Base-by-base conservation (phyloP, 805 yeast species). In the Hanseniaspora lachancei region DNA sequence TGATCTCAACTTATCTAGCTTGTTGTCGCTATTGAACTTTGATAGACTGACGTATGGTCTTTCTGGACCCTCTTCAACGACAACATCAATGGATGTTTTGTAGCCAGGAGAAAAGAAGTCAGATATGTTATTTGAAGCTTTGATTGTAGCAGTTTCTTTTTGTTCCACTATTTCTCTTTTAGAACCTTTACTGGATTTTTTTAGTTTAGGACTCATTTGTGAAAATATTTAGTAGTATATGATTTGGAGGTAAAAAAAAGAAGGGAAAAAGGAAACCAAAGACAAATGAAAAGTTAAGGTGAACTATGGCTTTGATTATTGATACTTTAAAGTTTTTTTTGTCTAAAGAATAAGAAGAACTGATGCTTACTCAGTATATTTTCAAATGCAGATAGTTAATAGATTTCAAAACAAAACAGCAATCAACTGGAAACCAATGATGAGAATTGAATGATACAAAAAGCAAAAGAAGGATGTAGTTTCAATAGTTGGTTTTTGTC, bases 11-110 rank as follows among this genome's bases (percentile, higher is more conserved):
- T 66, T 65, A 21, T 70, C 59, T 24, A 77, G 63, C 8, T 68
- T 61, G 1, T 68, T 66, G 6, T 34, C 50, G 5, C 21, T 34
- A 16, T 35, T 39, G 35, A 46, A 23, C 23, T 53, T 43, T 1
- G 79, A 68, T 5, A 84, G 77, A 9, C 74, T 74, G 21, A 84
- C 73, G 65, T 70, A 85, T 8, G 77, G 73, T 62, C 91, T 76
- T 42, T 66, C 61, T 5, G 69, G 70, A 47, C 89, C 89, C 47
- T 77, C 63, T 57, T 69, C 72, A 55, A 74, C 64, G 32, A 73
- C 71, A 48, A 79, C 68, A 55, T 78, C 81, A 6, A 75, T 64
- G 16, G 72, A 72, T 6, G 75, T 72, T 55, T 72, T 74, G 7
- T 39, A 51, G 3, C 43, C 43, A n/a, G 47, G 42, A 10, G 49